phyloP scores from a whole-genome alignment of 202 grass and related monocot species.

The Brachypodium distachyon region DNA sequence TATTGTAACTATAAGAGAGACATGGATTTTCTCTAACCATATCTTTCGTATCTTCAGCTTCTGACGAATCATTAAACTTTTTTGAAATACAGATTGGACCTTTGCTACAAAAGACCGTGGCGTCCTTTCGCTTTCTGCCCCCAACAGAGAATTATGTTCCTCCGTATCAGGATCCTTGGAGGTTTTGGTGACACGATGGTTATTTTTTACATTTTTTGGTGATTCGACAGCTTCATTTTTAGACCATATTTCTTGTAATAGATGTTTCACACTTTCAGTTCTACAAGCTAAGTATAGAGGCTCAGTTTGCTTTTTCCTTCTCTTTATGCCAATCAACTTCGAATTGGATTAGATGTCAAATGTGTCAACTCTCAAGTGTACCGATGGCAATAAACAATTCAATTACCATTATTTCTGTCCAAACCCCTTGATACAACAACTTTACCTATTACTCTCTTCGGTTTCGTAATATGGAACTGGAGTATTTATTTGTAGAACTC shows the following conservation, averaged over 20 bases:
- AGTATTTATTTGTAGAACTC: too few relatives aligned
- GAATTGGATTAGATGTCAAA: background rate
- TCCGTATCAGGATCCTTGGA: conserved; percentile 94
- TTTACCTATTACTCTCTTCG: background rate
- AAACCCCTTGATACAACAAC: background rate
- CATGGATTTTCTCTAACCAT: background rate
- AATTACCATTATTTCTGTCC: background rate
- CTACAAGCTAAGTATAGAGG: background rate
- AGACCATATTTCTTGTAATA: conserved; percentile 7
- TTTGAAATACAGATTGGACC: conserved; percentile 59
- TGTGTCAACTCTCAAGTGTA: background rate
- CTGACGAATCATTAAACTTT: background rate
- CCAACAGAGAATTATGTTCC: conserved; percentile 82
- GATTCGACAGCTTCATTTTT: background rate
- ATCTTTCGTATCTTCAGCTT: background rate
- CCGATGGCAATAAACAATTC: background rate
- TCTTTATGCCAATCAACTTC: background rate
- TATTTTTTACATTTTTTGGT: background rate
- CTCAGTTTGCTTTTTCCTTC: background rate
- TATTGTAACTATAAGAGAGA: background rate
- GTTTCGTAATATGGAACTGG: background rate
- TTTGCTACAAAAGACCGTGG: conserved; percentile 65
- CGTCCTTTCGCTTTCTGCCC: conserved; percentile 74
- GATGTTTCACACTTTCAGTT: conserved; percentile 13
- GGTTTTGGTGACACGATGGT: conserved; percentile 74